A percentile compares a stretch with the other conserved stretches of the same genome.
Evolutionary conservation across 2,329 filamentous ascomycete genomes (phyloP).

Genomic region (Fusarium globosum): DNA sequence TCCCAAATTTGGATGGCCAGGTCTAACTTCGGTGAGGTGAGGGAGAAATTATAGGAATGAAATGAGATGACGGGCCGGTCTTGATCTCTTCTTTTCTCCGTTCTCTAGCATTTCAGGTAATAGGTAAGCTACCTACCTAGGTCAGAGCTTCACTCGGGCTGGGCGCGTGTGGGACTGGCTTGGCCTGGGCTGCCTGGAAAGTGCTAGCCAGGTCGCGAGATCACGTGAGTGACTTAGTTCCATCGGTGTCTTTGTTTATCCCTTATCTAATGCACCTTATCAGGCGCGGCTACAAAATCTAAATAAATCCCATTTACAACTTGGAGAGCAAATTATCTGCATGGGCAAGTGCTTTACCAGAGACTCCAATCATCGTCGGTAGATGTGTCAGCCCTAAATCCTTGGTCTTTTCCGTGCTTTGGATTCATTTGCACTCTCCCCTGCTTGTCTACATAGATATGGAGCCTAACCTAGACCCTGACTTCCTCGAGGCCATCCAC

Average conservation of each 20-base stretch:
- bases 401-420: background rate
- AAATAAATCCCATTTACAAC: background rate
- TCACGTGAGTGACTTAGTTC: conserved; percentile 3
- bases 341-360: background rate
- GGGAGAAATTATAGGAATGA: background rate
- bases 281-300: background rate
- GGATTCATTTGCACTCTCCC: background rate
- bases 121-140: background rate
- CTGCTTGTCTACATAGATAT: background rate
- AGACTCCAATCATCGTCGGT: background rate
- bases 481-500: background rate
- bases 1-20: background rate
- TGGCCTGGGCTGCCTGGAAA: background rate
- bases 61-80: background rate
- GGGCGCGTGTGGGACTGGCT: background rate
- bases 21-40: background rate
- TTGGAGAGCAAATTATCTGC: background rate
- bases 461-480: background rate
- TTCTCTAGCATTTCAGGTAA: background rate
- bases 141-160: background rate
- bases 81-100: background rate
- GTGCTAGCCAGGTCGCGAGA: background rate
- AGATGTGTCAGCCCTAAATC: background rate
- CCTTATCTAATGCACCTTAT: background rate
- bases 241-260: background rate